A percentile compares a stretch with the other conserved stretches of the same genome.
Evolutionary conservation across 495 filamentous ascomycete species (phyloP).

Genomic region (Oidiodendron maius): DNA sequence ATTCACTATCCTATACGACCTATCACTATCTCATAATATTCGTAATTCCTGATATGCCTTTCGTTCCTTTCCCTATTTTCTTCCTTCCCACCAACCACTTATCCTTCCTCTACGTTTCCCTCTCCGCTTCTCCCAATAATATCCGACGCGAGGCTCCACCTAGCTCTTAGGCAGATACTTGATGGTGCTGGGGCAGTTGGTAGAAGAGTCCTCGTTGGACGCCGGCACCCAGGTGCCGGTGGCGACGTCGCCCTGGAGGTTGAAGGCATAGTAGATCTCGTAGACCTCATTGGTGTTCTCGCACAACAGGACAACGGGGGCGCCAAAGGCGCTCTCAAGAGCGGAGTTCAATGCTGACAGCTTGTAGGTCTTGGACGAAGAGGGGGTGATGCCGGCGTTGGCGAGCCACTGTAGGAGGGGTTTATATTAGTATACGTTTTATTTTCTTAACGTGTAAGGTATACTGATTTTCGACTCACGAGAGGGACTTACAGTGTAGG

Average conservation of each 20-base stretch:
- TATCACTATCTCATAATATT: too few relatives aligned
- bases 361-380: slow-evolving; percentile 50
- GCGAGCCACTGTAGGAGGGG: slow-evolving; percentile 38
- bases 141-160: too few relatives aligned
- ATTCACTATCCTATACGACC: too few relatives aligned
- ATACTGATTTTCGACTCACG: not conserved
- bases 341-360: slow-evolving; percentile 48
- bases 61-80: too few relatives aligned
- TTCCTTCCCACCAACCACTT: too few relatives aligned
- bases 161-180: slow-evolving; percentile 64
- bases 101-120: too few relatives aligned
- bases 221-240: slow-evolving; percentile 56
- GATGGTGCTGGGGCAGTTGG: slow-evolving; percentile 53
- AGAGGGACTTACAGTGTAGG: slow-evolving; percentile 40
- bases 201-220: slow-evolving; percentile 52
- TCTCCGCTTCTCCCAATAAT: too few relatives aligned
- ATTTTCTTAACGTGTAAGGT: too few relatives aligned
- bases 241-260: slow-evolving; percentile 56
- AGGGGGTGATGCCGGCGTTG: slow-evolving; percentile 52
- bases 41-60: too few relatives aligned
- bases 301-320: slow-evolving; percentile 54
- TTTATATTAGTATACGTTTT: too few relatives aligned
- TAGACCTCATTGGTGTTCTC: slow-evolving; percentile 45
- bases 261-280: slow-evolving; percentile 68
- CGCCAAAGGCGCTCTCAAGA: slow-evolving; percentile 46